Evolutionary conservation across 345 rosid species (phyloP).

Genomic region (Lumnitzera racemosa): DNA sequence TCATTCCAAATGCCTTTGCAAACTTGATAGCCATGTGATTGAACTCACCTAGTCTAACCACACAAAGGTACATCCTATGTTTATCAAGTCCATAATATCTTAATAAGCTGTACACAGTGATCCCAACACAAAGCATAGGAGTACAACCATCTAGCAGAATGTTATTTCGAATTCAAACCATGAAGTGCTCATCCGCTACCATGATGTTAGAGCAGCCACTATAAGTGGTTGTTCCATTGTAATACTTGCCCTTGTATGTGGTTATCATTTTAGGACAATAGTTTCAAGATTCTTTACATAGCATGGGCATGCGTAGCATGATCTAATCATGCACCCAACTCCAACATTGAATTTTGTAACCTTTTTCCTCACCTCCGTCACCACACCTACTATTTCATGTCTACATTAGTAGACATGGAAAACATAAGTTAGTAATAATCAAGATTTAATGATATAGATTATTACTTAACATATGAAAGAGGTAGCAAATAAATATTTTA

Average conservation of each 20-base stretch:
- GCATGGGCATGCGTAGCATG: slow-evolving; percentile 16
- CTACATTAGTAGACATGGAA: slow-evolving; percentile 3
- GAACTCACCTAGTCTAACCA: slow-evolving; percentile 45
- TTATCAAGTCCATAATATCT: slow-evolving; percentile 32
- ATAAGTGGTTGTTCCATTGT: slow-evolving; percentile 21
- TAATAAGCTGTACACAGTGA: slow-evolving; percentile 64
- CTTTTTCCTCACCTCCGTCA: slow-evolving; percentile 31
- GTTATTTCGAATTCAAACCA: slow-evolving; percentile 41
- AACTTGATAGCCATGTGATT: slow-evolving; percentile 49
- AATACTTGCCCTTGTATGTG: slow-evolving; percentile 3
- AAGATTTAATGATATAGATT: too few species aligned
- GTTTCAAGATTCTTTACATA: slow-evolving; percentile 14
- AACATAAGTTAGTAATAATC: too few species aligned
- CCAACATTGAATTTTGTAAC: slow-evolving; percentile 34
- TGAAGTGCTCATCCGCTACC: slow-evolving; percentile 44
- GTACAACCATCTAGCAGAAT: slow-evolving; percentile 47
- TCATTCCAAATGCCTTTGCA: slow-evolving; percentile 40
- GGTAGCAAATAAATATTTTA: too few species aligned
- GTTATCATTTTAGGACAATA: slow-evolving; percentile 10
- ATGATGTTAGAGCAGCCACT: slow-evolving; percentile 44
- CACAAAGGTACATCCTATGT: slow-evolving; percentile 28
- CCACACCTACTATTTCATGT: slow-evolving; percentile 40
- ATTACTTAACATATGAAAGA: too few species aligned
- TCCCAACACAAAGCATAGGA: slow-evolving; percentile 68
- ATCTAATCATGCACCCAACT: slow-evolving; percentile 27